Conservation (phyloP, 2,329 filamentous ascomycete species). For the Aspergillus aculeatus region DNA sequence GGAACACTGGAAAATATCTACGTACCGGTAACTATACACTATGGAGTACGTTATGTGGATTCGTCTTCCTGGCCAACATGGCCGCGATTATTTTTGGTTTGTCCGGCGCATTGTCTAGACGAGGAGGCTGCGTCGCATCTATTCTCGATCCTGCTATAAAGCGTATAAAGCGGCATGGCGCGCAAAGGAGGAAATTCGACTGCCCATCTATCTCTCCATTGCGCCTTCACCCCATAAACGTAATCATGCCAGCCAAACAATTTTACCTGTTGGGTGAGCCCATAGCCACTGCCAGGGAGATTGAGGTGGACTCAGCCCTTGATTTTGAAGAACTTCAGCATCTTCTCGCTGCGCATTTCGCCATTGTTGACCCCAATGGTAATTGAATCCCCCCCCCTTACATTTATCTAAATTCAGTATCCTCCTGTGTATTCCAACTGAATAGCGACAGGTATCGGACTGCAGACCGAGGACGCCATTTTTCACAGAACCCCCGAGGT, state of each 20-base stretch:
- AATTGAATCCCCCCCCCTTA: neutral
- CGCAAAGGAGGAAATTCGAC: neutral
- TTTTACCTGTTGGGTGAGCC: slow-evolving; percentile 25
- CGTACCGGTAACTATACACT: neutral
- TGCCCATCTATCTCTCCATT: no score
- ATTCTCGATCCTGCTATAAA: no score
- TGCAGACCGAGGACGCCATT: slow-evolving; percentile 16
- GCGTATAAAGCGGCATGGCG: neutral
- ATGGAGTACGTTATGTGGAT: neutral
- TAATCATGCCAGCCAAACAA: slow-evolving; percentile 18
- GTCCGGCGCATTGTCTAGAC: neutral
- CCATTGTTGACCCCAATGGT: slow-evolving; percentile 33
- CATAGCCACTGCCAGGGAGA: slow-evolving; percentile 19
- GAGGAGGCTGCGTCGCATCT: neutral
- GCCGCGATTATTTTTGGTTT: neutral
- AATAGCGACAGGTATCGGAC: slow-evolving; percentile 19
- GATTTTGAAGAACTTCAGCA: slow-evolving; percentile 21
- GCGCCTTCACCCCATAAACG: neutral
- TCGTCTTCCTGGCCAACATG: no score
- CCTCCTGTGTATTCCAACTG: no score
- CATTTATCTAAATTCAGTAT: no score
- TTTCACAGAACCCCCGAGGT: slow-evolving; percentile 20
- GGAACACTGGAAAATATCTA: neutral
- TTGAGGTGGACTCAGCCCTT: slow-evolving; percentile 23
- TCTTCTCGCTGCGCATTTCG: slow-evolving; percentile 30